Conservation (phyloP, 2,329 filamentous ascomycete species). For the Neurospora sp. region DNA sequence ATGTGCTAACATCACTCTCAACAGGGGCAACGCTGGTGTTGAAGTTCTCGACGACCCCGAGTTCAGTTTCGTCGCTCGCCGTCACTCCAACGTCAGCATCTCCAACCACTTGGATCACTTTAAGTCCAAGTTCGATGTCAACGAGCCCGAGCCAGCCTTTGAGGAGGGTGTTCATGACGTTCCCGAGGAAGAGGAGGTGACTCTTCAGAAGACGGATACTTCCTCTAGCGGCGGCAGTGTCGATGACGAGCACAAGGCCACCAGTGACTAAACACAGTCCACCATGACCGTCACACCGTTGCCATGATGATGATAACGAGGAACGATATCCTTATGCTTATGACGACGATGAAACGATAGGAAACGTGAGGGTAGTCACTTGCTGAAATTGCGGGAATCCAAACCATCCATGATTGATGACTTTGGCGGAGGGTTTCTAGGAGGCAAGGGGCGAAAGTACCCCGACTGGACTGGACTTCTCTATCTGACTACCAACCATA, state of each 20-base stretch:
- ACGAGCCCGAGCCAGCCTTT: constrained; percentile 84
- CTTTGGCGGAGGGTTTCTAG: constrained; percentile 15
- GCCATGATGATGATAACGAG: not conserved
- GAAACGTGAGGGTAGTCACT: constrained; percentile 13
- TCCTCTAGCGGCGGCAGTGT: constrained; percentile 49
- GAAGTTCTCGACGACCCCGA: constrained; percentile 69
- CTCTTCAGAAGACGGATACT: constrained; percentile 42
- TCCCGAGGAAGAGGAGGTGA: constrained; percentile 46
- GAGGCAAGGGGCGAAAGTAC: not conserved
- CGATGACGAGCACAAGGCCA: constrained; percentile 36
- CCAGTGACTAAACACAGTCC: constrained; percentile 14
- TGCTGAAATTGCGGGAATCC: constrained; percentile 13
- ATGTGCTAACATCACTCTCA: constrained; percentile 10
- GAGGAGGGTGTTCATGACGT: constrained; percentile 77
- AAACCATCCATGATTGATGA: not conserved
- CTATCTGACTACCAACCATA: constrained; percentile 15
- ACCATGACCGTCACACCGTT: not conserved
- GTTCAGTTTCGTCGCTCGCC: constrained; percentile 74
- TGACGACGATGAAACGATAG: not conserved
- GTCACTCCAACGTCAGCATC: constrained; percentile 83
- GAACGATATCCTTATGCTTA: constrained; percentile 4
- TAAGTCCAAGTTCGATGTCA: constrained; percentile 93
- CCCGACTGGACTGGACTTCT: constrained; percentile 10
- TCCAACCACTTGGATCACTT: constrained; percentile 64
- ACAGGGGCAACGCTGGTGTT: constrained; percentile 73